Evolutionary conservation across 805 yeast species (phyloP), one percentile per base, ranked within the genome.

Genomic region (Priceomyces medius): DNA sequence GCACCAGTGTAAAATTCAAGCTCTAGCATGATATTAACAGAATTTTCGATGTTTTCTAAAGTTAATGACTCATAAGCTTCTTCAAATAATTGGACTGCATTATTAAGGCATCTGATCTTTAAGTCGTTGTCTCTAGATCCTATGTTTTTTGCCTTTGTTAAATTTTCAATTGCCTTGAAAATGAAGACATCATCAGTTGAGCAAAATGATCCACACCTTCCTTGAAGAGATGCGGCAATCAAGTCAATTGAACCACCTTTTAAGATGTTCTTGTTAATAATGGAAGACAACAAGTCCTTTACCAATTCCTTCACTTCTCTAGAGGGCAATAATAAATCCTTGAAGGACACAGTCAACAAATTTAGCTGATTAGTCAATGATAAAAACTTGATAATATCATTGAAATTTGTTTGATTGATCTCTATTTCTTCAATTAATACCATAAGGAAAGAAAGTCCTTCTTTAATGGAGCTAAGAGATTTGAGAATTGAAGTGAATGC

Each of bases 231-330:
- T 26, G 83, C 81, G 1, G 97, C 95, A 38, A 91, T 87, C 43
- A 84, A 73, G 58, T 91, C 98, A 34, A 93, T 91, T 0, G 96
- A 85, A 3, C 88, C 91, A n/a, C 99, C 98, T 49, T 86, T 80
- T 28, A 87, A 74, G 43, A 93, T 89, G 50, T 86, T 88, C 59
- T 85, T 85, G 63, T 90, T 90, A 47, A 93, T 89, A 27, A 93
- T 81, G 1, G 96, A 85, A 2, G 95, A 84, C 34, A 93, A 76
- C 27, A 95, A 79, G 53, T 91, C 98, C 59, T 88, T 87, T 20
- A 91, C 81, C 35, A 88, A 71, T 37, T 80, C 80, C 29, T 76
- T 73, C 10, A 81, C 82, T 12, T 71, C 74, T 34, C 73, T 81
- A 26, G 68, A 72, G 12, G 93, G 87, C 10, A 90, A 81, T 56